Percentiles rank a stretch among this genome's conserved stretches.
Conservation (phyloP, 768 basidiomycete species). For the Psilocybe sp. region DNA sequence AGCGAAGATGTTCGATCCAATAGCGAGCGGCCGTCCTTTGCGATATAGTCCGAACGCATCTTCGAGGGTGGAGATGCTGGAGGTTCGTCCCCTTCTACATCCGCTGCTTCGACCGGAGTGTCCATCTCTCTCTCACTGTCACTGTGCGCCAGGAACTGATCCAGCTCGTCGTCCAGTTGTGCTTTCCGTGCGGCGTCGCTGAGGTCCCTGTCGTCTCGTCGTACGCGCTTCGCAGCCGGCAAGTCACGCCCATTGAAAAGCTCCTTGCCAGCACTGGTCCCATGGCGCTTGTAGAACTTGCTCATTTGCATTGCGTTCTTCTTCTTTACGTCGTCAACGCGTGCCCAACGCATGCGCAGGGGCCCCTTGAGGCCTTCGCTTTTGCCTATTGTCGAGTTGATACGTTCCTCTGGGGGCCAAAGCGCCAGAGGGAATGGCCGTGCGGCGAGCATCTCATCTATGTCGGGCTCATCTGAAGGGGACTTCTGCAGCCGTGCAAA, state of each 20-base stretch:
- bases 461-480: conserved; percentile 47
- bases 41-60: conserved; percentile 67
- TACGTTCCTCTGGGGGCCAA: conserved; percentile 80
- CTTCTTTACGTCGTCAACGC: conserved; percentile 70
- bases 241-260: conserved; percentile 34
- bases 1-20: conserved; percentile 54
- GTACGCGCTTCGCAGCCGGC: conserved; percentile 30
- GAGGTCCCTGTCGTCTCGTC: conserved; percentile 33
- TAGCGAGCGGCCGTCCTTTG: conserved; percentile 45
- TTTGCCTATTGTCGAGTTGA: conserved; percentile 67
- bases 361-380: conserved; percentile 64
- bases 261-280: conserved; percentile 58
- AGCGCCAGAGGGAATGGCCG: conserved; percentile 69
- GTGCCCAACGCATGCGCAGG: conserved; percentile 78
- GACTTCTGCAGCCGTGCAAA: conserved; percentile 51
- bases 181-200: conserved; percentile 35
- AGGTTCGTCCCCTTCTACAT: conserved; percentile 2
- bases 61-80: conserved; percentile 56
- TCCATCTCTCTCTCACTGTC: conserved; percentile 29
- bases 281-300: conserved; percentile 78
- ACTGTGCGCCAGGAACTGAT: conserved; percentile 59
- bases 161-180: conserved; percentile 64
- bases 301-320: conserved; percentile 70
- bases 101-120: conserved; percentile 10
- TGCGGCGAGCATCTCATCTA: conserved; percentile 57